Evolutionary conservation across 495 filamentous ascomycete species (phyloP).

Genomic region (Saxispiralis lemnorum): DNA sequence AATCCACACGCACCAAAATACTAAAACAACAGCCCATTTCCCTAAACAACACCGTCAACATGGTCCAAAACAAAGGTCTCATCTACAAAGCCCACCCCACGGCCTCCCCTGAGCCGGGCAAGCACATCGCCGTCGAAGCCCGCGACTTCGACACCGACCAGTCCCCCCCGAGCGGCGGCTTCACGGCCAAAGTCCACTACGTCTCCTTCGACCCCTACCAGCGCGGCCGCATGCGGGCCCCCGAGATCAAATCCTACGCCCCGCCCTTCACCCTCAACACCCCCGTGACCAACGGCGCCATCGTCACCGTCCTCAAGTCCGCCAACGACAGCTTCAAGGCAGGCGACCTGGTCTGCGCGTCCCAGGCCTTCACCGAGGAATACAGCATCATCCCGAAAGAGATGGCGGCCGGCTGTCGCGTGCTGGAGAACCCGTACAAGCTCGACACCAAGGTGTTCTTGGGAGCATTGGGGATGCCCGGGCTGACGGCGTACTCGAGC

Average conservation of each 20-base stretch:
- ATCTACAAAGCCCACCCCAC: constrained; percentile 58
- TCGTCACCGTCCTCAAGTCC: constrained; percentile 23
- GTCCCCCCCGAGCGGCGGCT: constrained; percentile 46
- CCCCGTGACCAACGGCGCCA: constrained; percentile 25
- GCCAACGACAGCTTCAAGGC: constrained; percentile 20
- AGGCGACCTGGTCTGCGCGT: constrained; percentile 18
- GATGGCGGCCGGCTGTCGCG: constrained; percentile 4
- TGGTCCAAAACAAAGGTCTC: constrained; percentile 57
- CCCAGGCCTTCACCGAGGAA: constrained; percentile 17
- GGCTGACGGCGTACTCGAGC: constrained; percentile 64
- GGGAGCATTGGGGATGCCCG: constrained; percentile 73
- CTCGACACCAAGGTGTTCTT: constrained; percentile 47
- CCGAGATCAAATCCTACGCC: constrained; percentile 23
- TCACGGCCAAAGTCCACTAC: constrained; percentile 56
- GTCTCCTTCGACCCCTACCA: constrained; percentile 81
- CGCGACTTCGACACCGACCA: constrained; percentile 48
- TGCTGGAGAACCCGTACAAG: constrained; percentile 36
- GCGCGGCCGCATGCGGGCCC: constrained; percentile 41
- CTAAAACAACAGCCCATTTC: background rate
- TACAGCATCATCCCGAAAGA: constrained; percentile 19
- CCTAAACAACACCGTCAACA: constrained; percentile 5
- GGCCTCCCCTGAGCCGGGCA: constrained; percentile 50
- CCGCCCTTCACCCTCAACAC: constrained; percentile 24
- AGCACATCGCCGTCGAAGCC: constrained; percentile 55
- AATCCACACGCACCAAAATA: too few relatives aligned